Conservation (phyloP, 1,284 basidiomycete genomes). For the Apiotrichum porosum region DNA sequence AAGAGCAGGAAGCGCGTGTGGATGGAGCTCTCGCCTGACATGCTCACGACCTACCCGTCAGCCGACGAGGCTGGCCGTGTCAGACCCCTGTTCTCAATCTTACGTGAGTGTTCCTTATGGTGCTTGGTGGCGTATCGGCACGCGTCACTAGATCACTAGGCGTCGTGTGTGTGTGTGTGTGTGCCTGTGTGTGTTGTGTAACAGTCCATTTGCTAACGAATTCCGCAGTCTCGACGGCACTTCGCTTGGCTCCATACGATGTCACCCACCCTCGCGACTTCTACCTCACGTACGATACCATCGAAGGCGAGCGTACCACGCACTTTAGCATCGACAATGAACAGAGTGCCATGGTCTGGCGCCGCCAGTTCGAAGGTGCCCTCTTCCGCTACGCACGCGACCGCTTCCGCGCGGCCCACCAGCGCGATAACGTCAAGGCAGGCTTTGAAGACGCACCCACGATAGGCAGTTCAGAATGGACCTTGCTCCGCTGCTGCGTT, state of each 20-base stretch:
- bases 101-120: constrained; percentile 52
- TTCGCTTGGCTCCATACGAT: constrained; percentile 53
- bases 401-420: constrained; percentile 18
- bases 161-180: no score
- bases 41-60: constrained; percentile 59
- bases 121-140: no score
- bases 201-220: background rate
- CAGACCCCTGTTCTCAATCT: constrained; percentile 55
- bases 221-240: constrained; percentile 19
- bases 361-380: constrained; percentile 54
- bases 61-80: constrained; percentile 57
- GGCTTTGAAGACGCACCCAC: background rate
- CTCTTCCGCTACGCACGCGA: constrained; percentile 41
- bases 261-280: constrained; percentile 52
- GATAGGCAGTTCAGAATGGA: constrained; percentile 45
- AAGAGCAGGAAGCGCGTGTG: constrained; percentile 54
- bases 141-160: no score
- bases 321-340: constrained; percentile 57
- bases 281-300: constrained; percentile 46
- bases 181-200: no score
- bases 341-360: constrained; percentile 59
- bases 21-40: constrained; percentile 60
- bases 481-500: constrained; percentile 56
- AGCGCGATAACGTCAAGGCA: background rate
- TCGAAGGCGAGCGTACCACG: constrained; percentile 35